Conservation (phyloP, 2,329 filamentous ascomycete genomes). For the Grosmannia serpens region DNA sequence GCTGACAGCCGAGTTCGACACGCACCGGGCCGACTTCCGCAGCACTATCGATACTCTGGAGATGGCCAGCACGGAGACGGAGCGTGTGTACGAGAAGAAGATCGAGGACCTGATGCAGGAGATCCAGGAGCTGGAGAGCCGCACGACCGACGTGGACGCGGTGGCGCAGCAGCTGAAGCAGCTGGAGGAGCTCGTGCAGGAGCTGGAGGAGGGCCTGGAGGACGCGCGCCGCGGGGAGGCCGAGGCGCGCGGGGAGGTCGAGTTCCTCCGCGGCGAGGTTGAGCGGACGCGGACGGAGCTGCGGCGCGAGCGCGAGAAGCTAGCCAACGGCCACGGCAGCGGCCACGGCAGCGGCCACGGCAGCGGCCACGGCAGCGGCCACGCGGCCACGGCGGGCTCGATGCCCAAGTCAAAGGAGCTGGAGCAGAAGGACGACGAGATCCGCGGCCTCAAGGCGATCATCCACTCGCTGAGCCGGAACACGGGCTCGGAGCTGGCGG, state of each 20-base stretch:
- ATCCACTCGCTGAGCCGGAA: conserved; percentile 89
- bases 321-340: conserved; percentile 33
- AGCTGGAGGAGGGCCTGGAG: conserved; percentile 91
- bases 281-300: conserved; percentile 84
- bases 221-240: conserved; percentile 90
- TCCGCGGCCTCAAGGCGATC: conserved; percentile 91
- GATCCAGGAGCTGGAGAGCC: conserved; percentile 68
- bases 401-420: conserved; percentile 55
- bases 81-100: conserved; percentile 89
- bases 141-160: conserved; percentile 79
- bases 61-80: conserved; percentile 88
- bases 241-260: conserved; percentile 88
- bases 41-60: conserved; percentile 96
- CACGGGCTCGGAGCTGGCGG: conserved; percentile 32
- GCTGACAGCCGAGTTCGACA: conserved; percentile 88
- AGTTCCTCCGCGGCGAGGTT: conserved; percentile 89
- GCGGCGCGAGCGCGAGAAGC: conserved; percentile 66
- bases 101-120: conserved; percentile 79
- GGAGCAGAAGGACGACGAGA: conserved; percentile 94
- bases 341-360: conserved; percentile 31
- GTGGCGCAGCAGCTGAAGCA: conserved; percentile 89
- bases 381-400: conserved; percentile 27
- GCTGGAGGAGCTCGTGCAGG: conserved; percentile 89
- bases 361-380: conserved; percentile 33
- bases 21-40: conserved; percentile 87